A percentile compares a stretch with the other conserved stretches of the same genome.
These are phyloP conservation scores for Elaeis guineensis DNA, from an alignment of 176 grass and related monocot species.

Conservation along the genomic window DNA sequence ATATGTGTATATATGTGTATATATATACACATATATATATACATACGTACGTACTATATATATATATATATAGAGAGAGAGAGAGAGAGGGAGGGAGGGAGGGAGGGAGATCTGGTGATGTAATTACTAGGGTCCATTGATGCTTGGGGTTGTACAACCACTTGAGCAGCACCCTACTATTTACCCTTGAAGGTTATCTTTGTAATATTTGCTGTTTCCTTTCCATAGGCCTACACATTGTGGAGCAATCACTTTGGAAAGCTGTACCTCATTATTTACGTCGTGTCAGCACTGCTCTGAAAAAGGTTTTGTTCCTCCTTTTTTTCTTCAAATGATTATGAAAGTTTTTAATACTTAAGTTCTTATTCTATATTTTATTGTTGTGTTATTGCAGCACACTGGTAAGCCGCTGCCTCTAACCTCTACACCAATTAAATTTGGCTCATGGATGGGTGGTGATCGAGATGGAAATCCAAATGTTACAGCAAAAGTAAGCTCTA, in stretches of 20 bases:
- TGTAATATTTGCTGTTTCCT: background rate
- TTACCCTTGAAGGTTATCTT: too few species aligned
- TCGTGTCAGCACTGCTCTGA: slow-evolving; percentile 84
- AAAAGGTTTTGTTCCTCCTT: slow-evolving; percentile 42
- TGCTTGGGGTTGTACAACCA: too few species aligned
- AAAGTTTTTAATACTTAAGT: background rate
- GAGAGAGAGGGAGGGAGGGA: too few species aligned
- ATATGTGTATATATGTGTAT: too few species aligned
- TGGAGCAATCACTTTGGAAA: slow-evolving; percentile 98
- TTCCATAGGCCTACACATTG: slow-evolving; percentile 72
- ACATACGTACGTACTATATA: too few species aligned
- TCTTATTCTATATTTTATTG: slow-evolving; percentile 4
- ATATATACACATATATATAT: too few species aligned
- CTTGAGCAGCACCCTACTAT: too few species aligned
- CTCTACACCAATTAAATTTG: slow-evolving; percentile 90
- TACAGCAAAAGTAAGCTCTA: slow-evolving; percentile 71
- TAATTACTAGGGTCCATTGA: too few species aligned
- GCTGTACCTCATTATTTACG: slow-evolving; percentile 85
- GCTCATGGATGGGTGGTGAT: slow-evolving; percentile 98
- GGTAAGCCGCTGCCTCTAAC: slow-evolving; percentile 83
- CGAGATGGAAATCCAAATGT: slow-evolving; percentile 93
- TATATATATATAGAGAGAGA: too few species aligned
- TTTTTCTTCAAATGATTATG: slow-evolving; percentile 9
- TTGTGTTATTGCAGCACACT: slow-evolving; percentile 49
- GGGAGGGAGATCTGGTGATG: too few species aligned